Evolutionary conservation across 768 basidiomycete species (phyloP).

Genomic region (Boletus rubescentipes): DNA sequence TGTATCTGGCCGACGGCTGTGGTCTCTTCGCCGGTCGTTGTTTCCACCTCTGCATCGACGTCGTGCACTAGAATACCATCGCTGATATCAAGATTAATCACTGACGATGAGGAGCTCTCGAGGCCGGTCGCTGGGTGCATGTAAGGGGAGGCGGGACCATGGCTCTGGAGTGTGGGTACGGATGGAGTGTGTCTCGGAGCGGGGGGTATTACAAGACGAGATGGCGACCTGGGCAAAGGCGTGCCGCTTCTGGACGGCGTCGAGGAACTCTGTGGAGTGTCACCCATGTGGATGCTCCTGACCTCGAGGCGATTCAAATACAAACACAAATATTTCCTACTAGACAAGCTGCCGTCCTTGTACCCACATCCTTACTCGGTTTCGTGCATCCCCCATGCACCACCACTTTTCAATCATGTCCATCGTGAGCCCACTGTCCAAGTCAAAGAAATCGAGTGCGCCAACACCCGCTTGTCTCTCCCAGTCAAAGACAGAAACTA

Average conservation of each 20-base stretch:
- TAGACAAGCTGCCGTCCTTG: slow-evolving; percentile 49
- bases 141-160: slow-evolving; percentile 34
- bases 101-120: slow-evolving; percentile 70
- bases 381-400: slow-evolving; percentile 73
- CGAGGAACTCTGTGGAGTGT: slow-evolving; percentile 25
- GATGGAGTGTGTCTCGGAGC: slow-evolving; percentile 54
- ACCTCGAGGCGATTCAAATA: slow-evolving; percentile 8
- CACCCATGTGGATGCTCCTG: slow-evolving; percentile 18
- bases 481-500: slow-evolving; percentile 51
- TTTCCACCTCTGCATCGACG: slow-evolving; percentile 60
- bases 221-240: slow-evolving; percentile 42
- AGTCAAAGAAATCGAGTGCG: slow-evolving; percentile 68
- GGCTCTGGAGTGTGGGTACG: slow-evolving; percentile 54
- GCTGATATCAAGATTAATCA: slow-evolving; percentile 61
- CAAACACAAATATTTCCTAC: slow-evolving; percentile 14
- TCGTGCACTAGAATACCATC: slow-evolving; percentile 75
- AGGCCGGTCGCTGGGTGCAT: slow-evolving; percentile 37
- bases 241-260: slow-evolving; percentile 39
- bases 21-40: slow-evolving; percentile 52
- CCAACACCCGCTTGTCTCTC: slow-evolving; percentile 49
- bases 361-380: slow-evolving; percentile 71
- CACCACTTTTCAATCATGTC: slow-evolving; percentile 88
- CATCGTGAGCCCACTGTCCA: slow-evolving; percentile 29
- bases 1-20: slow-evolving; percentile 47
- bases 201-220: slow-evolving; percentile 53